Base-by-base conservation (phyloP, 768 basidiomycete species). In the Gautieria morchelliformis region DNA sequence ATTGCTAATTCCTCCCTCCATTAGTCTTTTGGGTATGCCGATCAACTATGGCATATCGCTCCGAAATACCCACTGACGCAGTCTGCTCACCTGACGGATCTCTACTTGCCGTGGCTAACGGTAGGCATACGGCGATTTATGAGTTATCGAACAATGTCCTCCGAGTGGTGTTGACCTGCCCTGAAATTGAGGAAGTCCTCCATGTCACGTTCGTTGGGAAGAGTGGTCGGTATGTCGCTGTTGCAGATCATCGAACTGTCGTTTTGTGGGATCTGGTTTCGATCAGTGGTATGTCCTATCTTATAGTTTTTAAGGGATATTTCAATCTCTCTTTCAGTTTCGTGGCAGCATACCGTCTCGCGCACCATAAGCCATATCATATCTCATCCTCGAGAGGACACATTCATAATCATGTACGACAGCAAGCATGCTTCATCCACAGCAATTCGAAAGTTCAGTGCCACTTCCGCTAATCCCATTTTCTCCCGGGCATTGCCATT, bases 71-170 rank as follows among this genome's bases (percentile, higher is more conserved):
- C 33, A 75, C 74, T 53, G 76, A 83, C 61, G 73, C 79, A 0
- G 77, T 83, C 1, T 96, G 93, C 84, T 90, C 94, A 6, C 78
- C 76, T 4, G 96, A 99, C 67, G 86, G 82, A 9, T 93, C 93
- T 5, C 75, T 99, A 33, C 72, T 98, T 47, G 87, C 86, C 12
- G 77, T 94, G 20, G 75, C 84, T 12, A 77, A 87, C 53, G 83
- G 82, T 0, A 66, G 78, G 15, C 80, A 80, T 59, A 75, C 94
- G 53, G 80, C 82, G 5, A 68, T 98, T 6, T 96, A 88, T 69
- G 84, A 92, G 63, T 77, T 89, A 0, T 63, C 72, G 20, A 82
- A 81, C 22, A 85, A 82, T 59, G 69, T 74, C 22, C 70, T 89
- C 15, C 72, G 78, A 19, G 81, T 81, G 45, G 81, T 80, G 0